Base-by-base conservation (phyloP, 257 asterid genomes). In the Penstemon newberryi region DNA sequence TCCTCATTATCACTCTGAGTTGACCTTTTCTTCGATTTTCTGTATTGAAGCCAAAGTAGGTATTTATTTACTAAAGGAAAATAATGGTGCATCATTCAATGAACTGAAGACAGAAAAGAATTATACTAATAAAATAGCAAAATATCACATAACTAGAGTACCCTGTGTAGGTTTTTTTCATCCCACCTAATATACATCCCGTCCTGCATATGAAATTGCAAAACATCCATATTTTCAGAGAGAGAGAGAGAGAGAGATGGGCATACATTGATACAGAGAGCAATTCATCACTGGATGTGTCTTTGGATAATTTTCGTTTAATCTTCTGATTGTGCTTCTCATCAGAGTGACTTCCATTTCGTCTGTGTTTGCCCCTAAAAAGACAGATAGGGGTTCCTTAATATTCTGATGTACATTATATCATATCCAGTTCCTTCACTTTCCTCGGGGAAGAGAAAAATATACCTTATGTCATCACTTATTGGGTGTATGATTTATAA, bases 271-370 rank as follows among this genome's bases (percentile, higher is more conserved):
- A 60, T 5, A 75, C 7, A 58, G 90, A 81, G 83, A 88, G 83
- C 42, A 79, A 68, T 54, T 90, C 96, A 76, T 85, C 95, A 57
- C 71, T 90, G 41, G 89, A 72, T 66, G 45, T 67, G 73, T 73
- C 85, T 64, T 78, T 69, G 10, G 81, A 76, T 25, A 39, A 76
- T 67, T 59, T 61, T 42, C 68, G 73, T 65, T 77, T 78, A 44
- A 44, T 69, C 76, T 81, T 83, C 78, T 74, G 79, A 56, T 56
- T 73, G 67, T 37, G 68, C 38, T 61, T 70, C 70, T 69, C 80
- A 64, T 75, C 78, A 53, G 63, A 45, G 57, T 73, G 72, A 70
- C 60, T 78, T 73, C 54, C 83, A 50, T 69, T 80, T 56, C 65
- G 73, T 73, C 77, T 82, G 55, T 71, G 74, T 67, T 79, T 79